Evolutionary conservation across 768 basidiomycete species (phyloP).

Genomic region (Phlegmacium glaucopus): DNA sequence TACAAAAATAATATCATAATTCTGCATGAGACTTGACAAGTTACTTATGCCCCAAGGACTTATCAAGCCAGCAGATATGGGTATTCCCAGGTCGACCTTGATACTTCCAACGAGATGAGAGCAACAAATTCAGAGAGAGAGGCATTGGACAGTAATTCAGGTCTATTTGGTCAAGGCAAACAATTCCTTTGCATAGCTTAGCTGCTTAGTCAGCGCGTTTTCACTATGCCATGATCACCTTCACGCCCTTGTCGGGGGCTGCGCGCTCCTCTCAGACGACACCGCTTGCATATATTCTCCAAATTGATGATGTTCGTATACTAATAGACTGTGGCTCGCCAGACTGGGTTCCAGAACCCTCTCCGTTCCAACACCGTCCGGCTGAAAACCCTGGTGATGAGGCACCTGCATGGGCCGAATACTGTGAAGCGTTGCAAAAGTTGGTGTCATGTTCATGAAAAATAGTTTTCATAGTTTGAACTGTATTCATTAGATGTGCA

Average conservation of each 20-base stretch:
- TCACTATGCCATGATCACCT: slow-evolving; percentile 74
- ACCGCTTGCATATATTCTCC: slow-evolving; percentile 82
- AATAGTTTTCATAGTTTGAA: slow-evolving; percentile 5
- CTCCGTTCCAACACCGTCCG: slow-evolving; percentile 29
- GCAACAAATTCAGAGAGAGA: too few species aligned
- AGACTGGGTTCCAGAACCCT: slow-evolving; percentile 71
- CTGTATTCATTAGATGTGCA: slow-evolving; percentile 50
- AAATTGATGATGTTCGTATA: slow-evolving; percentile 91
- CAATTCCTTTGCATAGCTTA: not conserved
- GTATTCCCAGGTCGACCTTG: slow-evolving; percentile 69
- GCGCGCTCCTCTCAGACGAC: slow-evolving; percentile 61
- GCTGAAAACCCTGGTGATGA: slow-evolving; percentile 19
- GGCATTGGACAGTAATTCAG: too few species aligned
- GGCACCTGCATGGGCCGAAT: slow-evolving; percentile 54
- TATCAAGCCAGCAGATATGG: slow-evolving; percentile 73
- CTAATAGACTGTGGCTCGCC: slow-evolving; percentile 94
- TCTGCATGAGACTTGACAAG: slow-evolving; percentile 72
- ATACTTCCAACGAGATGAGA: too few species aligned
- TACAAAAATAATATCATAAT: slow-evolving; percentile 52
- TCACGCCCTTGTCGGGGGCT: slow-evolving; percentile 86
- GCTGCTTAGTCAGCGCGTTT: slow-evolving; percentile 14
- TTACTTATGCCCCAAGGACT: slow-evolving; percentile 85
- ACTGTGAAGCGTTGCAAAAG: slow-evolving; percentile 67
- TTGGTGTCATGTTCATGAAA: slow-evolving; percentile 31
- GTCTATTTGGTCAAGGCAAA: not conserved